phyloP scores from a whole-genome alignment of 2,329 filamentous ascomycete species.

The Ascosphaera aggregata region DNA sequence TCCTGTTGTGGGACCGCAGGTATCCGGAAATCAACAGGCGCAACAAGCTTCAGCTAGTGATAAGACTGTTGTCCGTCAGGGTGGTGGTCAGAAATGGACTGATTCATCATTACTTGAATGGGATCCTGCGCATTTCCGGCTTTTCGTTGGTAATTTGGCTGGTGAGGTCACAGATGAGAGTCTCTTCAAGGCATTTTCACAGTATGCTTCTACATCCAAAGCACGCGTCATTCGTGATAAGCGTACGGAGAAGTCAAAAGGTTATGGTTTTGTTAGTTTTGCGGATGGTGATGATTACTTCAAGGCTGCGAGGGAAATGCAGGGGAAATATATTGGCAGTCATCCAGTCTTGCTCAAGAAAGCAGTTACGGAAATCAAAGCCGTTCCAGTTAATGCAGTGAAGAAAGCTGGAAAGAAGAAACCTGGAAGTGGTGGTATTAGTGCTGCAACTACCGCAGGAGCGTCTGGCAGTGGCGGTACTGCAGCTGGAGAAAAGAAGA shows the following conservation, averaged over 20 bases:
- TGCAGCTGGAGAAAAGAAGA: slow-evolving; percentile 17
- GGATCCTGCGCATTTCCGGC: slow-evolving; percentile 81
- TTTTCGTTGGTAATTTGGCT: slow-evolving; percentile 91
- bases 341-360: slow-evolving; percentile 76
- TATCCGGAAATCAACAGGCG: slow-evolving; percentile 18
- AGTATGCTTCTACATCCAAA: slow-evolving; percentile 74
- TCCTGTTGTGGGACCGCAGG: slow-evolving; percentile 22
- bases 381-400: slow-evolving; percentile 37
- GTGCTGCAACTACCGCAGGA: slow-evolving; percentile 11
- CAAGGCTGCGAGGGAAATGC: slow-evolving; percentile 90
- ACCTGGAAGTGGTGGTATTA: slow-evolving; percentile 9
- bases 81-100: slow-evolving; percentile 81
- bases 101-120: slow-evolving; percentile 78
- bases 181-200: slow-evolving; percentile 75
- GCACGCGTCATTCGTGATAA: slow-evolving; percentile 89
- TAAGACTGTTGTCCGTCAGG: slow-evolving; percentile 71
- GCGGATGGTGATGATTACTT: slow-evolving; percentile 92
- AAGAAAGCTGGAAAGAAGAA: slow-evolving; percentile 20
- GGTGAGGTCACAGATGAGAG: slow-evolving; percentile 96
- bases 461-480: slow-evolving; percentile 12
- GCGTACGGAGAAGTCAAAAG: slow-evolving; percentile 85
- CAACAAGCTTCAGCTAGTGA: slow-evolving; percentile 26
- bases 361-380: slow-evolving; percentile 77
- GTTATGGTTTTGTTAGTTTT: slow-evolving; percentile 92
- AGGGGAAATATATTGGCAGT: slow-evolving; percentile 96